Base-by-base conservation (phyloP, 1,139 yeast species). In the Taiozyma onychis region DNA sequence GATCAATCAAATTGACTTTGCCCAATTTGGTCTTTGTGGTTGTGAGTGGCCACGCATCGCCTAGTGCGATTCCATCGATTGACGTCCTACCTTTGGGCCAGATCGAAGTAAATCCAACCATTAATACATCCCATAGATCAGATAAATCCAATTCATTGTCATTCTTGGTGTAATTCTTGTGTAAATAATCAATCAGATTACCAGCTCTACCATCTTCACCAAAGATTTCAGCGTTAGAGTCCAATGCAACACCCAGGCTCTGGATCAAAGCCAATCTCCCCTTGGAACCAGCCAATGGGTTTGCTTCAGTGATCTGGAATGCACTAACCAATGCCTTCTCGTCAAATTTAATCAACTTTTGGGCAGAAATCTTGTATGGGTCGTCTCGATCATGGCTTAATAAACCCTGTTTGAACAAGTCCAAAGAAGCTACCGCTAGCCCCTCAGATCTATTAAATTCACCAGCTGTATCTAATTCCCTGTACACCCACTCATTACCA, bases 61-160 rank as follows among this genome's bases (percentile, higher is more conserved):
- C 85, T 13, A 81, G 65, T 2, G 78, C 66, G 14, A 68, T 62
- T 2, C 81, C 83, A 18, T 73, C 70, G 7, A 79, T 61, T 46
- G 67, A 66, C 14, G 79, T 70, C 48, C 85, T 69, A 0, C 81
- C 81, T 48, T 68, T 71, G n/a, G 85, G 85, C 85, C 85, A 81
- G 47, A 81, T 77, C 2, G 80, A 71, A 3, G 71, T 69, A 43
- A 80, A 69, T 1, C 81, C 80, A 24, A 66, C 67, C 79, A 79
- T 78, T 39, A 81, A 61, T 5, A 75, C 70, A 44, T 68, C 64
- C 86, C 86, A 81, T 11, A 81, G 57, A 21, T 69, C 69, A 7
- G 72, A 62, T 41, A 80, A 61, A 41, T 76, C 75, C n/a, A 79
- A 59, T 1, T 55, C 32, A 11, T 42, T 52, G 13, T 43, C 54